These are phyloP conservation scores for Lactarius sanguifluus DNA, from an alignment of 768 basidiomycete genomes.

Conservation along the genomic window DNA sequence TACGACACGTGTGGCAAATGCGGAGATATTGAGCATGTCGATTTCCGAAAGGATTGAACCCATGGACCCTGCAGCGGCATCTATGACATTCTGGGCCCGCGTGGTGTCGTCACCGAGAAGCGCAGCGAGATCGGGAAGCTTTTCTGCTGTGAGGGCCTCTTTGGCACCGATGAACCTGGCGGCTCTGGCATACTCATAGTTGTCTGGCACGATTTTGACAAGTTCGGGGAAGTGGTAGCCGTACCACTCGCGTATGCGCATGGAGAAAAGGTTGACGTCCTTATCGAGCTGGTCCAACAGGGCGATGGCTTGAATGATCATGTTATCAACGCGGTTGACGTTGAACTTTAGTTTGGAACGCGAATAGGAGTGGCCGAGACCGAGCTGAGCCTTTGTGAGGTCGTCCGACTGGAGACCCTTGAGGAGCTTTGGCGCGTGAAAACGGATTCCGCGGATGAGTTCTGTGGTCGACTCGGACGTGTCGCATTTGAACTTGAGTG, in stretches of 20 bases:
- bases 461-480: constrained; percentile 79
- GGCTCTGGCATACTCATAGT: constrained; percentile 86
- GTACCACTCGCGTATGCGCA: constrained; percentile 99
- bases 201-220: constrained; percentile 89
- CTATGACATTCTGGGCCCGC: constrained; percentile 89
- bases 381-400: constrained; percentile 90
- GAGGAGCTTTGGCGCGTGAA: constrained; percentile 87
- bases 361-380: constrained; percentile 96
- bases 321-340: constrained; percentile 94
- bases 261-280: constrained; percentile 97
- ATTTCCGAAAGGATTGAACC: constrained; percentile 87
- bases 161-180: constrained; percentile 90
- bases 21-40: constrained; percentile 93
- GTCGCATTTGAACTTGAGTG: constrained; percentile 72
- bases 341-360: constrained; percentile 98
- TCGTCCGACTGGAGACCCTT: constrained; percentile 87
- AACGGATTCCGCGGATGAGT: constrained; percentile 88
- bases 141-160: constrained; percentile 73
- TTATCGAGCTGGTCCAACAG: constrained; percentile 99
- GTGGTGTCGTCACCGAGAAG: constrained; percentile 83
- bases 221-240: constrained; percentile 99
- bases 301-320: constrained; percentile 99
- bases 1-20: constrained; percentile 87
- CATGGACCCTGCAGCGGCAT: constrained; percentile 93
- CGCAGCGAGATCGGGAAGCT: constrained; percentile 72